phyloP scores from a whole-genome alignment of 495 filamentous ascomycete genomes.

The Neurospora sp. region DNA sequence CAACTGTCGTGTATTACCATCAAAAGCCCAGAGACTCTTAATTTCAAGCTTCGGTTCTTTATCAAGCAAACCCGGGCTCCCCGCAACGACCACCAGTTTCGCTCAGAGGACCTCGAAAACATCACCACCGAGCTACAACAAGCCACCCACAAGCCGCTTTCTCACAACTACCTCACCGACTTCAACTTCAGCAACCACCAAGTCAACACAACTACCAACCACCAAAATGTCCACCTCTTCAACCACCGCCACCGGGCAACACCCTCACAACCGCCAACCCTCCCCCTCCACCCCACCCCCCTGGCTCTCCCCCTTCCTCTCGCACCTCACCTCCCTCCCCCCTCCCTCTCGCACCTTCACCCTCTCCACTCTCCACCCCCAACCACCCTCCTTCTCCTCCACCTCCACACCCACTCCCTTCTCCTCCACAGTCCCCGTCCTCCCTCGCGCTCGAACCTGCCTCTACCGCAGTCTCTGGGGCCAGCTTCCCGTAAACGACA shows the following conservation, averaged over 20 bases:
- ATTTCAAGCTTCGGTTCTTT: rapidly evolving
- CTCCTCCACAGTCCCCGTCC: not conserved
- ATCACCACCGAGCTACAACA: not conserved
- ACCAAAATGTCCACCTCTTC: constrained; percentile 5
- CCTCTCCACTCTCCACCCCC: constrained; percentile 53
- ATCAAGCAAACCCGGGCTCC: not conserved
- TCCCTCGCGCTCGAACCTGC: constrained; percentile 40
- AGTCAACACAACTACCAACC: no score
- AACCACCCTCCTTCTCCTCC: constrained; percentile 1
- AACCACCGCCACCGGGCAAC: not conserved
- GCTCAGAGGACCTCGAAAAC: not conserved
- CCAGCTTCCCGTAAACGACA: constrained; percentile 54
- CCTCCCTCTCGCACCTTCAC: constrained; percentile 38
- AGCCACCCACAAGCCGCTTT: not conserved
- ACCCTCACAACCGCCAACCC: constrained; percentile 48
- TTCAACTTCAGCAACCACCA: not conserved
- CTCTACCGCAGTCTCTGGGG: constrained; percentile 80
- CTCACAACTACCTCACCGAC: not conserved
- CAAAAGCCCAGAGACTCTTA: not conserved
- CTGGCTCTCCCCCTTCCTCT: constrained; percentile 59
- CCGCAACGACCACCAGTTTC: not conserved
- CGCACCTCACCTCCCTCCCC: constrained; percentile 41
- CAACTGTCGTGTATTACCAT: not conserved
- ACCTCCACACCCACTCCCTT: constrained; percentile 1
- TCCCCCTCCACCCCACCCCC: constrained; percentile 25